Conservation (phyloP, 192 early-diverging fungal species). For the Linderina pennispora region DNA sequence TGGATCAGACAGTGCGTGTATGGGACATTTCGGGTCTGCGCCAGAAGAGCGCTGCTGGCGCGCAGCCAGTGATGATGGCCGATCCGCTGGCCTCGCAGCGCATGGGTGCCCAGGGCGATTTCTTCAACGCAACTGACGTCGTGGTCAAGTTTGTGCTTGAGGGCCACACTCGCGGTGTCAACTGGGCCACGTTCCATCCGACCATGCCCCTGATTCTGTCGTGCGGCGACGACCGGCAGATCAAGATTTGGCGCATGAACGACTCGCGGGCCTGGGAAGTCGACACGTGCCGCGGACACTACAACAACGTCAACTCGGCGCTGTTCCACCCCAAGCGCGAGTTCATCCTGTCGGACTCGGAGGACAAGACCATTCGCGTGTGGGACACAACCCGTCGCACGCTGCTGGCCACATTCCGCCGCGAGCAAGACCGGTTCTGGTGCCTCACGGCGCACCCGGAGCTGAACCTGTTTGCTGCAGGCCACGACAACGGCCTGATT, state of each 20-base stretch:
- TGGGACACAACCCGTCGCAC: slow-evolving; percentile 98
- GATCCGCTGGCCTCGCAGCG: slow-evolving; percentile 38
- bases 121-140: slow-evolving; percentile 95
- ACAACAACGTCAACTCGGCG: slow-evolving; percentile 91
- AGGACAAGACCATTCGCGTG: slow-evolving; percentile 96
- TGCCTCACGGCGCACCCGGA: slow-evolving; percentile 93
- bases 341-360: slow-evolving; percentile 86
- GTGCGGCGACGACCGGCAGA: slow-evolving; percentile 92
- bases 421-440: slow-evolving; percentile 98
- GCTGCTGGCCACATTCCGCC: slow-evolving; percentile 89
- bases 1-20: slow-evolving; percentile 97
- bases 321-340: slow-evolving; percentile 97
- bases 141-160: slow-evolving; percentile 98
- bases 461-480: slow-evolving; percentile 96
- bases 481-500: slow-evolving; percentile 95
- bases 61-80: slow-evolving; percentile 35
- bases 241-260: slow-evolving; percentile 99
- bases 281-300: slow-evolving; percentile 98
- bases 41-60: slow-evolving; percentile 46
- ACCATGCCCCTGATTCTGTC: slow-evolving; percentile 95
- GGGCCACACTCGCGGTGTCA: slow-evolving; percentile 95
- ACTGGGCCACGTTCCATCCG: slow-evolving; percentile 98
- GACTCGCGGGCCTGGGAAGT: slow-evolving; percentile 99
- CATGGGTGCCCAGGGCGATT: slow-evolving; percentile 72
- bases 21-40: slow-evolving; percentile 94